Evolutionary conservation across 768 basidiomycete species (phyloP).

Genomic region (Mycena galericulata): DNA sequence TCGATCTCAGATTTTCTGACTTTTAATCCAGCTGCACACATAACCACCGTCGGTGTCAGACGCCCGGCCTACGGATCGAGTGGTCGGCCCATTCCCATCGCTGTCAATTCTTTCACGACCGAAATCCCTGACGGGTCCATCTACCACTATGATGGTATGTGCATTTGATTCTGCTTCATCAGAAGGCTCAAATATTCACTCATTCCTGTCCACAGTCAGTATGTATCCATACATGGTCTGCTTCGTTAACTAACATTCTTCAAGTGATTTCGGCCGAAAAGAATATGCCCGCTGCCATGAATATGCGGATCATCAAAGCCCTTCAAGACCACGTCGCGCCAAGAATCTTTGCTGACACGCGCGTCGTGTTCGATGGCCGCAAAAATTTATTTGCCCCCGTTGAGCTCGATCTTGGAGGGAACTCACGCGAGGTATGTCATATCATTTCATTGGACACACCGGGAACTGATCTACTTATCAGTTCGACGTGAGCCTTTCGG

Average conservation of each 20-base stretch:
- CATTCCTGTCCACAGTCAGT: constrained; percentile 7
- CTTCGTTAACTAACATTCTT: constrained; percentile 32
- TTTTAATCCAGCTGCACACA: constrained; percentile 34
- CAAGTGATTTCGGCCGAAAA: constrained; percentile 66
- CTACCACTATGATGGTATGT: constrained; percentile 80
- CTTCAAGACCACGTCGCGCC: constrained; percentile 59
- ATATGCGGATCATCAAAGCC: constrained; percentile 59
- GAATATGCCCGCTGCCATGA: constrained; percentile 58
- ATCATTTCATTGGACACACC: not conserved
- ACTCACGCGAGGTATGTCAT: constrained; percentile 48
- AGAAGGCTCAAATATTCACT: not conserved
- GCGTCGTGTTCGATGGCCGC: constrained; percentile 68
- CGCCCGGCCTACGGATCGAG: constrained; percentile 65
- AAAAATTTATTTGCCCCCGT: constrained; percentile 68
- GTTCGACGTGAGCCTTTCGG: constrained; percentile 52
- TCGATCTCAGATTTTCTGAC: not conserved
- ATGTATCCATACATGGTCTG: not conserved
- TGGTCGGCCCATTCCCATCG: constrained; percentile 54
- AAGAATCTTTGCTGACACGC: constrained; percentile 58
- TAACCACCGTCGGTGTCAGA: constrained; percentile 70
- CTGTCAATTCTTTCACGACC: constrained; percentile 66
- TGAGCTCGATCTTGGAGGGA: constrained; percentile 49
- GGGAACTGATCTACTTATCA: constrained; percentile 19
- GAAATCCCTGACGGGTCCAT: constrained; percentile 65
- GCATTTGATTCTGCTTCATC: too few species aligned